A percentile compares a stretch with the other conserved stretches of the same genome.
phyloP scores from a whole-genome alignment of 208 protist species.

The Leishmania amazonensis region DNA sequence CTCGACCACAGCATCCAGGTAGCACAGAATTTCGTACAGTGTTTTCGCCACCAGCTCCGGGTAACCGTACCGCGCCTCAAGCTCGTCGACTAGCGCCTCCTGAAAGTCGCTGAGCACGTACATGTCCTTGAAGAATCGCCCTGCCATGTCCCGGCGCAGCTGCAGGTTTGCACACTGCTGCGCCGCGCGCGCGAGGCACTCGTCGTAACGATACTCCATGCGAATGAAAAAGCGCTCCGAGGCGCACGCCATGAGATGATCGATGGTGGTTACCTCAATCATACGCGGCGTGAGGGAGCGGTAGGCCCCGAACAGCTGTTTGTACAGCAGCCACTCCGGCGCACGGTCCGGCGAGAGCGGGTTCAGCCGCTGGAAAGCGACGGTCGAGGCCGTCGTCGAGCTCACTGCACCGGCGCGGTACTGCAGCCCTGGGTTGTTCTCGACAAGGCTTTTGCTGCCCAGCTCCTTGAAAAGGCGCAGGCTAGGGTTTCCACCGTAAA shows the following conservation, averaged over 20 bases:
- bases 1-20: constrained; percentile 66
- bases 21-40: constrained; percentile 91
- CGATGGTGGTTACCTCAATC: constrained; percentile 82
- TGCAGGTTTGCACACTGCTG: constrained; percentile 67
- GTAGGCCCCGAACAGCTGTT: constrained; percentile 76
- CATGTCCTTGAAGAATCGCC: constrained; percentile 81
- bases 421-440: constrained; percentile 34
- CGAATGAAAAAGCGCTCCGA: constrained; percentile 80
- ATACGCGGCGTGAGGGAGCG: constrained; percentile 78
- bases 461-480: constrained; percentile 72
- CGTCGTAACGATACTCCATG: constrained; percentile 76
- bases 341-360: constrained; percentile 84
- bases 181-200: constrained; percentile 61
- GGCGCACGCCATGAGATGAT: constrained; percentile 78
- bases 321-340: constrained; percentile 86
- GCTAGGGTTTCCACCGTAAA: constrained; percentile 53
- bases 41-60: constrained; percentile 89
- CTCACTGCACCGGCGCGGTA: constrained; percentile 59
- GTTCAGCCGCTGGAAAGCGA: constrained; percentile 78
- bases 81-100: constrained; percentile 81
- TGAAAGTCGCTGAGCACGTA: constrained; percentile 88
- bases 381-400: constrained; percentile 71
- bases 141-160: constrained; percentile 67
- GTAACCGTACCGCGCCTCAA: constrained; percentile 84
- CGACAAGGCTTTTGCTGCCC: constrained; percentile 25